A percentile compares a stretch with the other conserved stretches of the same genome.
Evolutionary conservation across 768 basidiomycete species (phyloP).

Genomic region (Cytidiella melzeri): DNA sequence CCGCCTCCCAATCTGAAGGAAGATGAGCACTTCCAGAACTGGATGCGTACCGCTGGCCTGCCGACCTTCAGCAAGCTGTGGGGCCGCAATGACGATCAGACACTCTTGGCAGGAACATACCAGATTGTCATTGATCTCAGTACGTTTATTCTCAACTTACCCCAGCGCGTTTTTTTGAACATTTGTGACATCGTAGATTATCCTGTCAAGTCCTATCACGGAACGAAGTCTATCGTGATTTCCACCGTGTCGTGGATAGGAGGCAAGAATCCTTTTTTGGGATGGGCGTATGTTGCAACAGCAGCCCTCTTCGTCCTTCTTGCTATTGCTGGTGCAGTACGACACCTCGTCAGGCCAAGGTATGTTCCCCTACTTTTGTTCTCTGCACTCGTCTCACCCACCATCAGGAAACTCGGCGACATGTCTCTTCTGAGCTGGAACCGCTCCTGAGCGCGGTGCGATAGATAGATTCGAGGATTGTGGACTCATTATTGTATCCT

Average conservation of each 20-base stretch:
- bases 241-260: slow-evolving; percentile 99
- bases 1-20: slow-evolving; percentile 65
- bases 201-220: slow-evolving; percentile 85
- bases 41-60: slow-evolving; percentile 98
- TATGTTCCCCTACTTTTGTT: slow-evolving; percentile 25
- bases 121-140: slow-evolving; percentile 74
- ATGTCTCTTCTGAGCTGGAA: slow-evolving; percentile 89
- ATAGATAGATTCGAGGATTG: too few relatives aligned
- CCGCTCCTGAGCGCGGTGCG: slow-evolving; percentile 29
- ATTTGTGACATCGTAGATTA: slow-evolving; percentile 54
- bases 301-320: slow-evolving; percentile 83
- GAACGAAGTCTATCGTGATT: slow-evolving; percentile 95
- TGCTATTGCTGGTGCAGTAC: slow-evolving; percentile 80
- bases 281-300: slow-evolving; percentile 95
- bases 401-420: slow-evolving; percentile 71
- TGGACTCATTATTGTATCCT: neutral
- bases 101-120: slow-evolving; percentile 70
- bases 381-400: neutral
- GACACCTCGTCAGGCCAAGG: slow-evolving; percentile 93
- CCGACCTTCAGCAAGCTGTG: slow-evolving; percentile 97
- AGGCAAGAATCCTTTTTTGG: slow-evolving; percentile 96
- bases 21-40: slow-evolving; percentile 97
- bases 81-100: slow-evolving; percentile 79
- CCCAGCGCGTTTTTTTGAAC: neutral
- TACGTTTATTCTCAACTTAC: slow-evolving; percentile 34